Conservation (phyloP, 257 asterid genomes). For the Craterostigma plantagineum region DNA sequence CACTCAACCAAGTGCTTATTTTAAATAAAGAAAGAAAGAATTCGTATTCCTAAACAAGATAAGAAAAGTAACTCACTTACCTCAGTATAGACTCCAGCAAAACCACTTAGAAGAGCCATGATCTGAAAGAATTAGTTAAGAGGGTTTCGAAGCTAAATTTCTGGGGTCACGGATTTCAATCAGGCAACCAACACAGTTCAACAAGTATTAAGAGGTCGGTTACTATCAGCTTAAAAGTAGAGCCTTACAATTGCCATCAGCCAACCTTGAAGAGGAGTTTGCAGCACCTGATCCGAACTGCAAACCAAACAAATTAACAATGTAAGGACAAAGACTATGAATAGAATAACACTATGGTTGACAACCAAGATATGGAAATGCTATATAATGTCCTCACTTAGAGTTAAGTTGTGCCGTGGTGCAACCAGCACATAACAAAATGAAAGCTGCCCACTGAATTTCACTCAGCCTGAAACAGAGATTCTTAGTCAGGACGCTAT, state of each 20-base stretch:
- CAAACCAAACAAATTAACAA: constrained; percentile 6
- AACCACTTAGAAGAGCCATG: constrained; percentile 99
- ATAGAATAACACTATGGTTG: background rate
- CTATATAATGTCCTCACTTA: constrained; percentile 30
- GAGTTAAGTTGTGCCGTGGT: constrained; percentile 97
- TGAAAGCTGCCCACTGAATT: constrained; percentile 94
- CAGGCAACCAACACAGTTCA: too few relatives aligned
- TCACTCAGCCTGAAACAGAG: constrained; percentile 60
- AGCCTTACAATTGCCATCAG: constrained; percentile 94
- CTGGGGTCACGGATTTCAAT: constrained; percentile 4
- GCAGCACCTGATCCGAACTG: constrained; percentile 93
- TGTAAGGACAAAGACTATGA: background rate
- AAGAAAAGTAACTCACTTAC: constrained; percentile 28
- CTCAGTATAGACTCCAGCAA: constrained; percentile 99
- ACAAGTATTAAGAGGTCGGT: background rate
- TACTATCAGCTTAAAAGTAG: constrained; percentile 13
- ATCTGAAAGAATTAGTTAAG: constrained; percentile 26
- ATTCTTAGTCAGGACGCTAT: constrained; percentile 4
- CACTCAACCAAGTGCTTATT: too few relatives aligned
- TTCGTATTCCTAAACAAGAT: background rate
- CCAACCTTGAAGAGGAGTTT: constrained; percentile 91
- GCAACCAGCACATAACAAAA: constrained; percentile 97
- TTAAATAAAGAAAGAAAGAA: too few relatives aligned
- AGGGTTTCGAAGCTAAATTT: background rate
- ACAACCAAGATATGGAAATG: background rate